Conservation (phyloP, 176 grass and related monocot genomes). For the Aechmea fasciata region DNA sequence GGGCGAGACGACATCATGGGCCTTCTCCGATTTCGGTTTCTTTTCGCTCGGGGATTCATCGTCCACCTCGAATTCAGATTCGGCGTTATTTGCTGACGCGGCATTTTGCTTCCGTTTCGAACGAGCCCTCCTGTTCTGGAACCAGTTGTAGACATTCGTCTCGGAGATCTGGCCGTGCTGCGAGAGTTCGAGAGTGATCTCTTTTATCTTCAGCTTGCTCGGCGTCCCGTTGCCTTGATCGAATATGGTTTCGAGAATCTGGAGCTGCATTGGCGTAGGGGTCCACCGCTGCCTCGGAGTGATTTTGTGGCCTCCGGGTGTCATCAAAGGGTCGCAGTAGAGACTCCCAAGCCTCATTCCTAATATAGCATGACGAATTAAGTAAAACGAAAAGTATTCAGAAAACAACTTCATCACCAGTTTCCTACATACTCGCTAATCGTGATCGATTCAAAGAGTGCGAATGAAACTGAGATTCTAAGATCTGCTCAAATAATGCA, state of each 20-base stretch:
- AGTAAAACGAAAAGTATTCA: background rate
- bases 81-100: slow-evolving; percentile 48
- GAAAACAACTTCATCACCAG: too few species aligned
- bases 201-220: slow-evolving; percentile 95
- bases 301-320: slow-evolving; percentile 68
- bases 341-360: slow-evolving; percentile 76
- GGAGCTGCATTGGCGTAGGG: slow-evolving; percentile 83
- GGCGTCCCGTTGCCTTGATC: slow-evolving; percentile 95
- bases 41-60: slow-evolving; percentile 76
- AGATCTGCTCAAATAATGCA: too few species aligned
- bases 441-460: too few species aligned
- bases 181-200: slow-evolving; percentile 68
- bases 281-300: slow-evolving; percentile 93
- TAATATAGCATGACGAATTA: slow-evolving; percentile 19
- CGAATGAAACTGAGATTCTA: too few species aligned
- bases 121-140: slow-evolving; percentile 84
- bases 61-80: slow-evolving; percentile 65
- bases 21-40: slow-evolving; percentile 55
- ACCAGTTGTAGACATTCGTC: slow-evolving; percentile 99
- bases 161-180: slow-evolving; percentile 96
- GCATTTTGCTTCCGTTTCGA: slow-evolving; percentile 89
- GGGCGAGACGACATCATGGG: slow-evolving; percentile 28
- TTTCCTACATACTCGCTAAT: too few species aligned
- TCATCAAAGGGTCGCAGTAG: slow-evolving; percentile 70
- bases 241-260: slow-evolving; percentile 89